Evolutionary conservation across 352 stramenopile genomes (phyloP).

Genomic region (Phytophthora nicotianae): DNA sequence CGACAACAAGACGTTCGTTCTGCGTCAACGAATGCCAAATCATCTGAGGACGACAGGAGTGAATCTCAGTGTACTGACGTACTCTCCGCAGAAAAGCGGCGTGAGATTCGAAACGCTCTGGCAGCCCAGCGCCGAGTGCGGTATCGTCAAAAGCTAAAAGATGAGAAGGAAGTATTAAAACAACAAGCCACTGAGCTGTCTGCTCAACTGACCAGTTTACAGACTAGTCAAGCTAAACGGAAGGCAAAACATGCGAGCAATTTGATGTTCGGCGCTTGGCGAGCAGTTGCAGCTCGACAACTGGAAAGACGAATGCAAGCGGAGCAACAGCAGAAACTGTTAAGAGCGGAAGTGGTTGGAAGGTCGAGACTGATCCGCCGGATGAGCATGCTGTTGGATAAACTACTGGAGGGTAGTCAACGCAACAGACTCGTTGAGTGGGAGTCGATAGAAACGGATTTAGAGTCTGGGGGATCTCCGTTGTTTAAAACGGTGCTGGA

Average conservation of each 20-base stretch:
- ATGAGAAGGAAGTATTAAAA: conserved; percentile 14
- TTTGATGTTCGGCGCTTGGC: conserved; percentile 12
- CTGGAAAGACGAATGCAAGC: conserved; percentile 16
- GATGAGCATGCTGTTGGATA: neutral
- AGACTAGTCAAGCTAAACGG: neutral
- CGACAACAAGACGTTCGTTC: neutral
- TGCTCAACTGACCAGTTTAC: neutral
- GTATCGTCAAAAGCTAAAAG: conserved; percentile 24
- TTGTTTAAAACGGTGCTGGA: conserved; percentile 10
- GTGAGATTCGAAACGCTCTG: conserved; percentile 23
- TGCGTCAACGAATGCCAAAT: neutral
- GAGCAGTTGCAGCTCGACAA: conserved; percentile 18
- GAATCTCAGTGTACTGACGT: neutral
- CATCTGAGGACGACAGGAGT: neutral
- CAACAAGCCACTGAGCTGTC: conserved; percentile 9
- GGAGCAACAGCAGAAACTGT: conserved; percentile 12
- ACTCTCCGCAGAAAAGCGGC: conserved; percentile 3
- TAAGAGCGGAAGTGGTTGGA: conserved; percentile 12
- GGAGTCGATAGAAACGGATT: conserved; percentile 3
- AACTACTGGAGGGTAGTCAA: conserved; percentile 5
- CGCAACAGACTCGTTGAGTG: neutral
- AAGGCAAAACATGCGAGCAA: neutral
- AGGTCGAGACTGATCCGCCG: conserved; percentile 10
- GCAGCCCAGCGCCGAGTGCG: conserved; percentile 11
- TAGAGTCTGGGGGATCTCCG: neutral